Percentiles rank a stretch among this genome's conserved stretches.
Conservation (phyloP, 805 yeast species). For the Metschnikowia proteae region DNA sequence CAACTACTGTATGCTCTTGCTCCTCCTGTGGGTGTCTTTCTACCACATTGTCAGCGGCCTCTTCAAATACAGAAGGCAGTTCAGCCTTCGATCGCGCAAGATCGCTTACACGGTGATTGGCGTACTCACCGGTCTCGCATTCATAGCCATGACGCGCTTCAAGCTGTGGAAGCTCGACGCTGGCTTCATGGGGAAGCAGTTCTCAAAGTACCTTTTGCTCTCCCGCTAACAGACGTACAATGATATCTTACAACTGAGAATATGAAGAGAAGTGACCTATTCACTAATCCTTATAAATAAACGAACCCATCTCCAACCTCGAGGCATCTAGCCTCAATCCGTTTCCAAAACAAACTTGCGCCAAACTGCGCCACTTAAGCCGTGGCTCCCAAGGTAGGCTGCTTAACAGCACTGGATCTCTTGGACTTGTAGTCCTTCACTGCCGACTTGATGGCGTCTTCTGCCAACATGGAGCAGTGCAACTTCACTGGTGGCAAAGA, state of each 20-base stretch:
- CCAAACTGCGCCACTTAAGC: background rate
- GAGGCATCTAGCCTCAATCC: slow-evolving; percentile 1
- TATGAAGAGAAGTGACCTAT: background rate
- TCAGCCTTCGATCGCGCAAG: slow-evolving; percentile 37
- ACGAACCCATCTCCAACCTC: background rate
- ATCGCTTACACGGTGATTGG: slow-evolving; percentile 43
- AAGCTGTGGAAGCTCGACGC: slow-evolving; percentile 21
- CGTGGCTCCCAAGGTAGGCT: slow-evolving; percentile 54
- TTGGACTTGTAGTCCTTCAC: slow-evolving; percentile 90
- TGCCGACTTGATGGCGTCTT: slow-evolving; percentile 97
- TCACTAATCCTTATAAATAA: background rate
- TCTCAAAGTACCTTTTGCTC: slow-evolving; percentile 23
- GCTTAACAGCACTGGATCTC: slow-evolving; percentile 43
- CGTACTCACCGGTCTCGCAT: slow-evolving; percentile 32
- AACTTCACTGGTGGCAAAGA: slow-evolving; percentile 95
- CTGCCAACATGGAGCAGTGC: slow-evolving; percentile 98
- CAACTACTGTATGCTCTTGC: slow-evolving; percentile 16
- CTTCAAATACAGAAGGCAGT: slow-evolving; percentile 43
- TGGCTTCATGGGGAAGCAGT: slow-evolving; percentile 30
- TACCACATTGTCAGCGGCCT: slow-evolving; percentile 58
- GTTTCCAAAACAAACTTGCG: background rate
- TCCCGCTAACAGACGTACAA: background rate
- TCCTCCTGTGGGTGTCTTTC: slow-evolving; percentile 23
- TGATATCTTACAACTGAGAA: background rate
- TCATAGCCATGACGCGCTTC: slow-evolving; percentile 32